Evolutionary conservation across 2,329 filamentous ascomycete species (phyloP).

Genomic region (Pyricularia grisea): DNA sequence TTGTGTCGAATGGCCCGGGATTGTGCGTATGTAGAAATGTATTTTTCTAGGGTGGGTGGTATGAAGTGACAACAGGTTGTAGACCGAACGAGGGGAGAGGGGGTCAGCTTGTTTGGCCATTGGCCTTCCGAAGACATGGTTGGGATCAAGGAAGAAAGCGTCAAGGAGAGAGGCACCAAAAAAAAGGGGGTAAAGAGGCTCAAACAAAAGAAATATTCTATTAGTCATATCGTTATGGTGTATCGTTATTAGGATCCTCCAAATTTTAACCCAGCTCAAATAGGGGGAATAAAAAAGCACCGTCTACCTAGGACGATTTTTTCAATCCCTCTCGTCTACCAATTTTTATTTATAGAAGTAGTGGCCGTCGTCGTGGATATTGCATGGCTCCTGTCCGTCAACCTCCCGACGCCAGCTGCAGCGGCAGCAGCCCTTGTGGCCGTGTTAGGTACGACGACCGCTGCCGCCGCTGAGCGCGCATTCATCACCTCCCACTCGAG

Average conservation of each 20-base stretch:
- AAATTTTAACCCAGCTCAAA: background rate
- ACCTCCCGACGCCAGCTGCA: background rate
- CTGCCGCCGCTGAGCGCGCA: slow-evolving; percentile 35
- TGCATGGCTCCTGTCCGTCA: slow-evolving; percentile 1
- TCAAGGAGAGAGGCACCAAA: background rate
- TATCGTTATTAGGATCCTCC: background rate
- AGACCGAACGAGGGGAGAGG: background rate
- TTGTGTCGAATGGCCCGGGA: background rate
- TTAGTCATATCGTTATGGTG: background rate
- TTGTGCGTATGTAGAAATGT: background rate
- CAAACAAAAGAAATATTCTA: background rate
- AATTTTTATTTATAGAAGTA: background rate
- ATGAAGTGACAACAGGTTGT: background rate
- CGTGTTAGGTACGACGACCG: background rate
- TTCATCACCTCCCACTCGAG: slow-evolving; percentile 89
- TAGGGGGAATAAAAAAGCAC: background rate
- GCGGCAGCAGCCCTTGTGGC: slow-evolving; percentile 11
- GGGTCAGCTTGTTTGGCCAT: background rate
- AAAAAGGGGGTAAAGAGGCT: background rate
- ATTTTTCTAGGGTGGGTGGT: background rate
- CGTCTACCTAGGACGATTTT: background rate
- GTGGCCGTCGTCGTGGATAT: background rate
- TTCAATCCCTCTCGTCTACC: background rate
- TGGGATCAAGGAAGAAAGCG: background rate
- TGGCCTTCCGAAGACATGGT: background rate